Percentiles rank a stretch among this genome's conserved stretches.
phyloP scores from a whole-genome alignment of 2,329 filamentous ascomycete genomes.

The Ophiocordyceps australis region DNA sequence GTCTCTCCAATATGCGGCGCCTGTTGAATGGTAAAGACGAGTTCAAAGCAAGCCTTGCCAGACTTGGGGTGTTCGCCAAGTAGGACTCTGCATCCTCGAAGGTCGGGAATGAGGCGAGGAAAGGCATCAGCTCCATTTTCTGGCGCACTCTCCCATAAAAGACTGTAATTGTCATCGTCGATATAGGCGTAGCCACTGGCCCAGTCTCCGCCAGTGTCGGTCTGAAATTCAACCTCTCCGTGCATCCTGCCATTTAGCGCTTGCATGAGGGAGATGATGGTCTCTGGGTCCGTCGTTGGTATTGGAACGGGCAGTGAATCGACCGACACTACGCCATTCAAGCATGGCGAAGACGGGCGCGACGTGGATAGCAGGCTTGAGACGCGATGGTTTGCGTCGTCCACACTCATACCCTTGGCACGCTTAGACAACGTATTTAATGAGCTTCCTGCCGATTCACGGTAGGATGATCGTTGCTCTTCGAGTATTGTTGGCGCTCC shows the following conservation, averaged over 20 bases:
- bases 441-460: too few species aligned
- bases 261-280: constrained; percentile 60
- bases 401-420: too few species aligned
- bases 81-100: constrained; percentile 55
- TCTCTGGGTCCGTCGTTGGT: constrained; percentile 49
- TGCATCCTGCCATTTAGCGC: constrained; percentile 63
- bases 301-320: constrained; percentile 42
- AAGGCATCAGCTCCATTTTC: constrained; percentile 37
- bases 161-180: constrained; percentile 53
- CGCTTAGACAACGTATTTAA: too few species aligned
- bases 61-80: constrained; percentile 28
- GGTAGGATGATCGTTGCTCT: constrained; percentile 25
- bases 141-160: constrained; percentile 58
- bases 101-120: constrained; percentile 49
- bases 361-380: too few species aligned
- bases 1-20: constrained; percentile 26
- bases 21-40: constrained; percentile 31
- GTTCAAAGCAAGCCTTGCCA: constrained; percentile 30
- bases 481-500: constrained; percentile 33
- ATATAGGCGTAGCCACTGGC: constrained; percentile 57
- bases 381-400: too few species aligned
- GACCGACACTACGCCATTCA: constrained; percentile 34
- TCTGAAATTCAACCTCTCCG: constrained; percentile 57
- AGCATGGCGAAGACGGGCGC: constrained; percentile 38
- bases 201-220: constrained; percentile 44